phyloP scores from a whole-genome alignment of 192 early-diverging fungal genomes.

The Mortierella hygrophila region DNA sequence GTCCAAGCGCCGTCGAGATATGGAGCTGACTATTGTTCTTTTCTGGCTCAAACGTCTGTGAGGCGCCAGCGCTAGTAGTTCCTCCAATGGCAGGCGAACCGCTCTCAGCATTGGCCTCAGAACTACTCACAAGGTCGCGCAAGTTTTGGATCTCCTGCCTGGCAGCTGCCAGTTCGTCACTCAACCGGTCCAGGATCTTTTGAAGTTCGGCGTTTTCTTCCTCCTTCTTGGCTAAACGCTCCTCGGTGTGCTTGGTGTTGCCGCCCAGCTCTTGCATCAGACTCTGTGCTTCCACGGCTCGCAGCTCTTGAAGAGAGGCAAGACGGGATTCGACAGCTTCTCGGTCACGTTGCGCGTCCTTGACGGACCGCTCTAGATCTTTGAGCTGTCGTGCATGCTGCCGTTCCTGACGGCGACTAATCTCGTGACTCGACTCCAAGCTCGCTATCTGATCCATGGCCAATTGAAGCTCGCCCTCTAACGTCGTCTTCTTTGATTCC shows the following conservation, averaged over 20 bases:
- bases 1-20: constrained; percentile 29
- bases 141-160: constrained; percentile 48
- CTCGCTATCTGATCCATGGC: constrained; percentile 51
- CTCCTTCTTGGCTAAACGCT: constrained; percentile 56
- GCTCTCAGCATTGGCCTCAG: constrained; percentile 11
- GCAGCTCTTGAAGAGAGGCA: constrained; percentile 48
- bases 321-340: constrained; percentile 41
- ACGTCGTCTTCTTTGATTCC: constrained; percentile 15
- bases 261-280: constrained; percentile 49
- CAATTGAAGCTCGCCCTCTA: constrained; percentile 35
- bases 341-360: constrained; percentile 44
- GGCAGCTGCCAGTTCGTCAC: constrained; percentile 45
- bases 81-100: background rate
- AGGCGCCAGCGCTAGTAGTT: background rate
- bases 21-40: constrained; percentile 14
- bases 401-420: constrained; percentile 45
- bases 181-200: constrained; percentile 50
- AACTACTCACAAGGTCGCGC: constrained; percentile 38
- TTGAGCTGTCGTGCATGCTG: constrained; percentile 41
- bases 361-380: constrained; percentile 44
- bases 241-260: constrained; percentile 54
- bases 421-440: constrained; percentile 43
- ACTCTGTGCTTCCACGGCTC: constrained; percentile 42
- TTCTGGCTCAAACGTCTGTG: constrained; percentile 19
- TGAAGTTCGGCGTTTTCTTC: constrained; percentile 63